Evolutionary conservation across 2,329 filamentous ascomycete genomes (phyloP).

Genomic region (Fusarium phyllophilum): DNA sequence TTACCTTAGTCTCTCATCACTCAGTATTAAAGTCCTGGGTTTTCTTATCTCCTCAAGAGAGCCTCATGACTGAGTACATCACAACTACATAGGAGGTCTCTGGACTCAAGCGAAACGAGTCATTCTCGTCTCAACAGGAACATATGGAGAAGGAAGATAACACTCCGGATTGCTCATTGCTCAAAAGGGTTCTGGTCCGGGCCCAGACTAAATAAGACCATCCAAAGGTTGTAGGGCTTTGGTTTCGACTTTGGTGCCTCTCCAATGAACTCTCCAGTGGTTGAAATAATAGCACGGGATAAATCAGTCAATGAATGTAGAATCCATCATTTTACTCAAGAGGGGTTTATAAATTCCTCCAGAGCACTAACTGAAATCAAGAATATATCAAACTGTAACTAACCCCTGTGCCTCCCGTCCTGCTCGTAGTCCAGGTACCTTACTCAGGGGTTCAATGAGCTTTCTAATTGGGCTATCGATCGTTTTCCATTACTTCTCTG

Average conservation of each 20-base stretch:
- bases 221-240: constrained; percentile 12
- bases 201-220: neutral
- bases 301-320: neutral
- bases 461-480: constrained; percentile 16
- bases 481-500: neutral
- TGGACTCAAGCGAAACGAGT: neutral
- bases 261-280: neutral
- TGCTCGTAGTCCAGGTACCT: neutral
- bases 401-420: neutral
- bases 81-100: neutral
- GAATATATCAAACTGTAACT: neutral
- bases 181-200: constrained; percentile 26
- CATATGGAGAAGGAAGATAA: constrained; percentile 26
- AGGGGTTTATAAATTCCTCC: neutral
- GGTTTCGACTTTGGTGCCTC: neutral
- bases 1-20: neutral
- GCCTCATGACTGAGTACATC: neutral
- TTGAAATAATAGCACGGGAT: neutral
- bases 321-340: no score
- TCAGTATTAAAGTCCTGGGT: neutral
- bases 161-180: constrained; percentile 13
- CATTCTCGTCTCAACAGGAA: neutral
- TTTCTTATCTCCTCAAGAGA: neutral
- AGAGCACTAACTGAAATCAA: neutral
- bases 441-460: constrained; percentile 18